A percentile compares a stretch with the other conserved stretches of the same genome.
These are phyloP conservation scores for Globisporangium takayamanum DNA, from an alignment of 352 stramenopile genomes.

Conservation along the genomic window DNA sequence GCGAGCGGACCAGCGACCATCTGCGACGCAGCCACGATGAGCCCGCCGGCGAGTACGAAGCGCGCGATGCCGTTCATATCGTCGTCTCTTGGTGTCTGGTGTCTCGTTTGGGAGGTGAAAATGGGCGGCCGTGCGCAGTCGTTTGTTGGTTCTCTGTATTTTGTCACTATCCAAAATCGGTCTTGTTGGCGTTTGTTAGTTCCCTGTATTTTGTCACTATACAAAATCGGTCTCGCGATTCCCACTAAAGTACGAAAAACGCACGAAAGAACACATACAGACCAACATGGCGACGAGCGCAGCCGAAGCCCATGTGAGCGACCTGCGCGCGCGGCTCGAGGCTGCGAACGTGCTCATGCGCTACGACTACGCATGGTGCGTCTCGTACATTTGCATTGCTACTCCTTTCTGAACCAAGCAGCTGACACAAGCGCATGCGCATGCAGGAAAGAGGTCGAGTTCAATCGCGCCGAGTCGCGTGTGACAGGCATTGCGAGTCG, in stretches of 20 bases:
- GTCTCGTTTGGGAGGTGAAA: too few relatives aligned
- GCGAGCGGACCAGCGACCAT: constrained; percentile 55
- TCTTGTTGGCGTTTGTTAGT: too few relatives aligned
- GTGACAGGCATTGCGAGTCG: constrained; percentile 58
- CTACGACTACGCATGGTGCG: constrained; percentile 82
- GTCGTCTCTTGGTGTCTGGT: neutral
- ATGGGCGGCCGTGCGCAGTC: too few relatives aligned
- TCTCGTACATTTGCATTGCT: too few relatives aligned
- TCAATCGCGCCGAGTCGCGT: constrained; percentile 33
- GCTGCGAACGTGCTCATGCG: constrained; percentile 63
- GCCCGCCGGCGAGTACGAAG: constrained; percentile 61
- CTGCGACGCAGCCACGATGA: constrained; percentile 66
- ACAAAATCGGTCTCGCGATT: too few relatives aligned
- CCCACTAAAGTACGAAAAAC: too few relatives aligned
- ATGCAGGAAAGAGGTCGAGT: constrained; percentile 62
- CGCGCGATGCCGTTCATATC: constrained; percentile 71
- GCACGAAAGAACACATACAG: neutral
- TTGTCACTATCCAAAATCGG: too few relatives aligned
- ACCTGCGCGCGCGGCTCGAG: constrained; percentile 38
- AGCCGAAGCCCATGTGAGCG: neutral
- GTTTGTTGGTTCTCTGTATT: too few relatives aligned
- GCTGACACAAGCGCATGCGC: too few relatives aligned
- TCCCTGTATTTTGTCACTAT: too few relatives aligned
- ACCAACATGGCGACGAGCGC: constrained; percentile 1
- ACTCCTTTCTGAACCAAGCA: too few relatives aligned